Evolutionary conservation across 108 stramenopile genomes (phyloP), one percentile per base, ranked within the genome.

Genomic region (Chaetoceros tenuissimus): DNA sequence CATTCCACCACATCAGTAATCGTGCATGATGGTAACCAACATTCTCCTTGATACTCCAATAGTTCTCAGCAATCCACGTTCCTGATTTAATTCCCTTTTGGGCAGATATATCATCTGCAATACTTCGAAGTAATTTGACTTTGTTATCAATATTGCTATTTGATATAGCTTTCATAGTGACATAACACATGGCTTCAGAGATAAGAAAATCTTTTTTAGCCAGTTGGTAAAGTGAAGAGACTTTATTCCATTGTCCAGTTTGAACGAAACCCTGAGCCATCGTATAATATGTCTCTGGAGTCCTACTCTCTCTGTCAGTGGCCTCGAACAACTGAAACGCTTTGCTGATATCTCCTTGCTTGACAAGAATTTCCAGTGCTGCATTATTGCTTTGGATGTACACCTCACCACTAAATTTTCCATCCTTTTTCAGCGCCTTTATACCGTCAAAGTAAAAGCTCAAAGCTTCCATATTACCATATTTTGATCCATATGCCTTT

Each of bases 1-100:
- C 73, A 50, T 85, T 79, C 87, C 87, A 88, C 54, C 77, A 71
- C 87, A 88, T 84, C 19, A 88, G 49, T 28, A 82, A 48, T 18
- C 83, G 66, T 19, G 82, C 73, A 66, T 79, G 59, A 48, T 74
- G 73, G 62, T 73, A 82, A 13, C 86, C 86, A 23, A 82, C 51
- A 8, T 45, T 34, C 43, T 68, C 58, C 66, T 82, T 82, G 24
- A 88, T 57, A 1, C 60, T 24, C 87, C 87, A 88, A 61, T 84
- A 88, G 21, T 72, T 63, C 23, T 70, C 66, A 10, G 48, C 44
- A 20, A 78, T 51, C 81, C 83, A 88, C 20, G 70, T 62, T 28
- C 70, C 51, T 1, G 62, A 51, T 1, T 67, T 62, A 30, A 73
- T 54, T 24, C 79, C 79, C 30, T 62, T 57, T 18, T 51, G 8